These are phyloP conservation scores for Trichoderma erinaceum DNA, from an alignment of 495 filamentous ascomycete genomes.

Conservation along the genomic window DNA sequence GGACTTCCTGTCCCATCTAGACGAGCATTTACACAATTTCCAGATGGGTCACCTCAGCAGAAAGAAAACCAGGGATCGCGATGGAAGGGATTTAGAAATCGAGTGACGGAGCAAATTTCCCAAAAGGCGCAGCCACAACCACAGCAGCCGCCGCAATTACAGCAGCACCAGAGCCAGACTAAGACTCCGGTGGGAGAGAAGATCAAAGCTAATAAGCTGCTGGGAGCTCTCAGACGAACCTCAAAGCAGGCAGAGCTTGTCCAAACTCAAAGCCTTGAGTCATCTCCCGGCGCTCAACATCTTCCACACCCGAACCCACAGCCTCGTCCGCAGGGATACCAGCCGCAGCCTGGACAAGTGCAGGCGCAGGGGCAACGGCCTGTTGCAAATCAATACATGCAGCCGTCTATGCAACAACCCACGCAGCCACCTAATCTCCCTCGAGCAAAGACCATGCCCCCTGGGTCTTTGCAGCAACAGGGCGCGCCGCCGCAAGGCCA, in stretches of 20 bases:
- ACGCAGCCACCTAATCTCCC: not conserved
- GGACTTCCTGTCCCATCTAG: not conserved
- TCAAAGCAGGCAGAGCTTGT: constrained; percentile 23
- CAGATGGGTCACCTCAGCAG: not conserved
- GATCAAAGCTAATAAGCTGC: constrained; percentile 21
- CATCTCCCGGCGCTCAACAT: not conserved
- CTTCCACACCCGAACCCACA: constrained; percentile 4
- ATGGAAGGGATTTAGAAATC: constrained; percentile 9
- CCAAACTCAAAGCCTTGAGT: not conserved
- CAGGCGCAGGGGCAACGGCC: constrained; percentile 17
- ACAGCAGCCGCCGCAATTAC: constrained; percentile 15
- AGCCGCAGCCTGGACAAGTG: constrained; percentile 13
- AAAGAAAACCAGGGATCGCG: not conserved
- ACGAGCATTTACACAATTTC: not conserved
- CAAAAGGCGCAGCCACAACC: constrained; percentile 12
- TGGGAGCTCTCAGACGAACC: constrained; percentile 28
- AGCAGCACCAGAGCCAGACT: not conserved
- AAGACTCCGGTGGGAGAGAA: constrained; percentile 17
- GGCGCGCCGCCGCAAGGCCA: constrained; percentile 15
- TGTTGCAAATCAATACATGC: constrained; percentile 18
- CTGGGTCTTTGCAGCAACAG: not conserved
- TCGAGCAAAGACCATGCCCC: not conserved
- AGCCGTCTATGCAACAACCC: constrained; percentile 17
- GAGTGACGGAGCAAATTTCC: constrained; percentile 4
- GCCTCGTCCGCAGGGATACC: not conserved